phyloP scores from a whole-genome alignment of 1,139 yeast species.

The Candida tunisiensis region DNA sequence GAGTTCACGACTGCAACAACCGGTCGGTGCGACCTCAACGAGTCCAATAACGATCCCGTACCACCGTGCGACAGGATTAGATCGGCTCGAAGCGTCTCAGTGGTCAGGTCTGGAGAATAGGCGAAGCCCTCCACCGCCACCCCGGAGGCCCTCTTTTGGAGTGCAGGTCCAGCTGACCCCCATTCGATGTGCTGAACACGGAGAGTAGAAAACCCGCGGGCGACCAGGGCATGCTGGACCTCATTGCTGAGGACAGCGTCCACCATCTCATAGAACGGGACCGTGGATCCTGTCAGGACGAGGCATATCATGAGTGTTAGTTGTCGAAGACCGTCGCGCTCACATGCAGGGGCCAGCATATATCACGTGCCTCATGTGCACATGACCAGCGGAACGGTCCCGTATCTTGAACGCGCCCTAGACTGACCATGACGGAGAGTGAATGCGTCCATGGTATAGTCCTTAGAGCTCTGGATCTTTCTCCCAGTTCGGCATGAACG shows the following conservation, averaged over 20 bases:
- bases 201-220: conserved; percentile 26
- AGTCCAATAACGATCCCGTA: conserved; percentile 81
- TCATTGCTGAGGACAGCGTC: conserved; percentile 18
- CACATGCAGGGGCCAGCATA: too few relatives aligned
- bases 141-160: conserved; percentile 14
- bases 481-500: too few relatives aligned
- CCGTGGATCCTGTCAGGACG: conserved; percentile 71
- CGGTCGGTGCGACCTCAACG: conserved; percentile 36
- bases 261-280: conserved; percentile 43
- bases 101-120: conserved; percentile 25
- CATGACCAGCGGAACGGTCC: too few relatives aligned
- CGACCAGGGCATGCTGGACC: conserved; percentile 22
- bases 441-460: too few relatives aligned
- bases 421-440: too few relatives aligned
- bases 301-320: conserved; percentile 17
- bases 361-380: too few relatives aligned
- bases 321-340: too few relatives aligned
- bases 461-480: too few relatives aligned
- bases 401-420: too few relatives aligned
- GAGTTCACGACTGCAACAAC: conserved; percentile 60
- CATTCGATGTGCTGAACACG: conserved; percentile 50
- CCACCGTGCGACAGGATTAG: conserved; percentile 79
- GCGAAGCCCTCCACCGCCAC: conserved; percentile 19
- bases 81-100: conserved; percentile 25
- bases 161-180: conserved; percentile 8